Evolutionary conservation across 371 early-diverging fungal species (phyloP), one percentile per base, ranked within the genome.

Genomic region (Cokeromyces recurvatus): DNA sequence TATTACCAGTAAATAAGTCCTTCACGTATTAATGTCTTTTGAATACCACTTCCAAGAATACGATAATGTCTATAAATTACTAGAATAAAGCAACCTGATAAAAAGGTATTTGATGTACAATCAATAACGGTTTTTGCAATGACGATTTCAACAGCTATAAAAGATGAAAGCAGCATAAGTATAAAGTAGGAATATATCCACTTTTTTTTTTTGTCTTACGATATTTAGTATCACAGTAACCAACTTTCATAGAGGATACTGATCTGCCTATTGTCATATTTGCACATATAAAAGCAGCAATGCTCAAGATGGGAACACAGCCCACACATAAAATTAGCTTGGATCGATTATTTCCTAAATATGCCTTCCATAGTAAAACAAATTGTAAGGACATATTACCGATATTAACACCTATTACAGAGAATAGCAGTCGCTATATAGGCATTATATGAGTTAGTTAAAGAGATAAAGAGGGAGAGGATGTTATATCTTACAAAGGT

Each of bases 311-410:
- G 6, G 74, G 71, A 0, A 67, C 16, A n/a, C 32, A 24, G 0
- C 74, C 74, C 6, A 70, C 12, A 1, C 48, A 1, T 0, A 74
- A 38, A 8, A 74, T 53, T 2, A 60, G 3, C 34, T 59, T 67
- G 3, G 70, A 70, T 19, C 66, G 61, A 39, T 64, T 61, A 27
- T 69, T 66, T 1, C 74, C 70, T 17, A 74, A 44, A 31, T 64
- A 74, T 0, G 74, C 74, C 43, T 70, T 74, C 70, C 74, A 74
- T 20, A 74, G 23, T 2, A 74, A 43, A 0, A 74, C 66, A 12
- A 55, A 43, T 38, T 70, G 71, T 17, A 74, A 40, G 4, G 59
- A 32, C 23, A 74, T 64, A 17, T 74, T 66, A 1, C 53, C 68
- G 20, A 62, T 2, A 55, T 74, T 74, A 17, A 74, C 71, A 10